Evolutionary conservation across 441 rosid species (phyloP).

Genomic region (Populus hybrid): DNA sequence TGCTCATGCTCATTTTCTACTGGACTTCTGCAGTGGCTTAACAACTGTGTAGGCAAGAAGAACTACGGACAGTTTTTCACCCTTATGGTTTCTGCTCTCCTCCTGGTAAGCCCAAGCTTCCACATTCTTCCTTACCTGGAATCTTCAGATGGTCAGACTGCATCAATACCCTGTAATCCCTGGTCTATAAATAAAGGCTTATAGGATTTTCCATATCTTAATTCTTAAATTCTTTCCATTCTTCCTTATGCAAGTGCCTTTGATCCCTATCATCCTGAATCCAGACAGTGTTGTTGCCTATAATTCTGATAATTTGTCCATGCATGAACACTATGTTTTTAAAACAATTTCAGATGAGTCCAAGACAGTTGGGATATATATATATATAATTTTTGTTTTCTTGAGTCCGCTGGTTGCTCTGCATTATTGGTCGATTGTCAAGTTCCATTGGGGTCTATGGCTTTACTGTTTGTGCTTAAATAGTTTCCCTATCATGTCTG

Average conservation of each 20-base stretch:
- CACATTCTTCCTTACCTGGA: constrained; percentile 20
- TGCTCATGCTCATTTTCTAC: constrained; percentile 11
- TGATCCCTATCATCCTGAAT: not conserved
- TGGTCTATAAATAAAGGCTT: not conserved
- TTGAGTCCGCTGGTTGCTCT: not conserved
- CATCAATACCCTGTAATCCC: not conserved
- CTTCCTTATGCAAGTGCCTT: not conserved
- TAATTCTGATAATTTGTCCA: not conserved
- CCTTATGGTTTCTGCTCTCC: constrained; percentile 86
- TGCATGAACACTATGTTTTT: not conserved
- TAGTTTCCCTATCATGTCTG: constrained; percentile 3
- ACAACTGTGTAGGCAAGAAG: constrained; percentile 88
- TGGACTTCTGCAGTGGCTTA: constrained; percentile 75
- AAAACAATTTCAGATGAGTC: not conserved
- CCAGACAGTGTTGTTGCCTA: not conserved
- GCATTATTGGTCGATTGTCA: not conserved
- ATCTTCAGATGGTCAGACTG: constrained; percentile 26
- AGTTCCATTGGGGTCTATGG: not conserved
- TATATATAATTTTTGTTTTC: not conserved
- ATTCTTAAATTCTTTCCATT: not conserved
- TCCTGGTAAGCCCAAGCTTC: constrained; percentile 60
- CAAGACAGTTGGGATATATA: not conserved
- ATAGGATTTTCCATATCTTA: not conserved
- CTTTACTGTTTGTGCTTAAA: not conserved
- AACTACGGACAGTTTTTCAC: constrained; percentile 89